Conservation (phyloP, 1,284 basidiomycete genomes). For the Golubevia pallescens region DNA sequence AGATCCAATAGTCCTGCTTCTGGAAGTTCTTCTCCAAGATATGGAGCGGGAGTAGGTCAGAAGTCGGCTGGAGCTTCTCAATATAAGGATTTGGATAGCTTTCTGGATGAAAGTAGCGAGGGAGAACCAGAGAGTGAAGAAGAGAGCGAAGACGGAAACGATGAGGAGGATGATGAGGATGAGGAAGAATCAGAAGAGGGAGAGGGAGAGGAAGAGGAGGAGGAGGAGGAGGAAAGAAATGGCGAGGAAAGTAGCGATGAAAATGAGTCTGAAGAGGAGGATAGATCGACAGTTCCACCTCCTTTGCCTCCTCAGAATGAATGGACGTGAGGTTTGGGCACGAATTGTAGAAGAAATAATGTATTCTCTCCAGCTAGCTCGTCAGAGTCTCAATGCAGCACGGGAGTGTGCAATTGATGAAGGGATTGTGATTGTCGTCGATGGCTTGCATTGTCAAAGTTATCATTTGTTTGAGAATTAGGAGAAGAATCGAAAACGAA, state of each 20-base stretch:
- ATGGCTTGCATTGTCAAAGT: too few species aligned
- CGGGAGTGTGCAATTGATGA: too few species aligned
- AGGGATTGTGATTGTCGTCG: too few species aligned
- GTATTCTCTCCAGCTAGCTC: too few species aligned
- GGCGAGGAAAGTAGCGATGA: constrained; percentile 3
- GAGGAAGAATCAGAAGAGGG: constrained; percentile 5
- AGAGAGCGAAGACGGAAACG: not conserved
- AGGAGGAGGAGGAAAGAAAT: constrained; percentile 40
- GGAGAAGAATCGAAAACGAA: too few species aligned
- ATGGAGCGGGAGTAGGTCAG: not conserved
- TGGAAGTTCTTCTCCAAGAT: not conserved
- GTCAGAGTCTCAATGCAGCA: too few species aligned
- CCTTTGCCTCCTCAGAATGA: too few species aligned
- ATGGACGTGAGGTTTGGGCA: too few species aligned
- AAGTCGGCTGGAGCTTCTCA: not conserved
- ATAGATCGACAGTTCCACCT: not conserved
- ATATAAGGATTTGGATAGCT: constrained; percentile 54
- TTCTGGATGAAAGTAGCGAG: constrained; percentile 44
- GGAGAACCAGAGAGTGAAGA: too few species aligned
- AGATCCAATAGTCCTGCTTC: constrained; percentile 5
- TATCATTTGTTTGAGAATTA: too few species aligned
- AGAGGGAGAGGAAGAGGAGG: constrained; percentile 30
- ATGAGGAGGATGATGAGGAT: constrained; percentile 21
- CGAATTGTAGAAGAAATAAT: too few species aligned
- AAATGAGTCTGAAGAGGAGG: constrained; percentile 6